phyloP scores from a whole-genome alignment of 495 filamentous ascomycete genomes.

The Penicillium egyptiacum region DNA sequence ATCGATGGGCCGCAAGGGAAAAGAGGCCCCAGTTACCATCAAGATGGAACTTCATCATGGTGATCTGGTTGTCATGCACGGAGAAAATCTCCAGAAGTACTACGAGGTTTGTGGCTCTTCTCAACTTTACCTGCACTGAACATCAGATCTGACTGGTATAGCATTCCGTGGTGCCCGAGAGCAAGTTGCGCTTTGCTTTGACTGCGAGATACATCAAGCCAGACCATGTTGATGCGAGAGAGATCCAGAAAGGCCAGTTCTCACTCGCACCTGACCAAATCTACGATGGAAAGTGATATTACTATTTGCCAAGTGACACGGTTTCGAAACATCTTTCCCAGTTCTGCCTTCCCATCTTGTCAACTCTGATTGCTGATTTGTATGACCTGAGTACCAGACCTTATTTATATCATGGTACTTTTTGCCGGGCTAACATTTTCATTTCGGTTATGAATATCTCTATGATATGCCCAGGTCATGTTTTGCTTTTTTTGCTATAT shows the following conservation, averaged over 20 bases:
- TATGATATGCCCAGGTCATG: background rate
- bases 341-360: background rate
- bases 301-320: background rate
- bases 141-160: conserved; percentile 26
- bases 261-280: conserved; percentile 27
- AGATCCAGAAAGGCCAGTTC: conserved; percentile 33
- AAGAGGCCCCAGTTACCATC: conserved; percentile 24
- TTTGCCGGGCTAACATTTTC: background rate
- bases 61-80: conserved; percentile 83
- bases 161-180: conserved; percentile 60
- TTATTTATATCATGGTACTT: background rate
- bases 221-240: conserved; percentile 19
- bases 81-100: conserved; percentile 63
- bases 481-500: conserved; percentile 7
- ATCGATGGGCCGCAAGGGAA: conserved; percentile 12
- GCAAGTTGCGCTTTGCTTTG: conserved; percentile 65
- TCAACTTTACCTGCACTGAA: background rate
- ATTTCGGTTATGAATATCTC: background rate
- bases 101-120: conserved; percentile 59
- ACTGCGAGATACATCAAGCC: conserved; percentile 41
- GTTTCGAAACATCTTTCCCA: background rate
- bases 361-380: background rate
- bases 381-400: background rate
- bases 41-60: conserved; percentile 65
- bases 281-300: conserved; percentile 36